phyloP scores from a whole-genome alignment of 495 filamentous ascomycete species.

The Penicillium nucicola region DNA sequence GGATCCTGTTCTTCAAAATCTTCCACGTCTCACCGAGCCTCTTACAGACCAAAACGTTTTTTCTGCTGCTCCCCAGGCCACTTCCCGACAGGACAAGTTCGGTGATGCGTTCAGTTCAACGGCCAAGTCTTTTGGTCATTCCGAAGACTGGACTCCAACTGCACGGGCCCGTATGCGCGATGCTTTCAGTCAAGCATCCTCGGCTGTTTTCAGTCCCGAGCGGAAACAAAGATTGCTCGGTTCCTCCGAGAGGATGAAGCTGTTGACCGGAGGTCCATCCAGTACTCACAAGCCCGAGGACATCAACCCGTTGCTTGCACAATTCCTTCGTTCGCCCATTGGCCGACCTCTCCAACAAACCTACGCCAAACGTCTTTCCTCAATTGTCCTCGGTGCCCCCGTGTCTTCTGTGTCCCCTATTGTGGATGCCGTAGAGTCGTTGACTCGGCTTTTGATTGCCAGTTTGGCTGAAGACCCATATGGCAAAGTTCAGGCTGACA shows the following conservation, averaged over 20 bases:
- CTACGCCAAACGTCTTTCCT: slow-evolving; percentile 57
- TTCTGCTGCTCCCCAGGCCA: slow-evolving; percentile 42
- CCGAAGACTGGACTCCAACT: slow-evolving; percentile 45
- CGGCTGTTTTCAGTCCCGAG: slow-evolving; percentile 40
- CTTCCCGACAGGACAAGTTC: slow-evolving; percentile 45
- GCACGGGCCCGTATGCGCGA: slow-evolving; percentile 42
- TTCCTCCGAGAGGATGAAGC: slow-evolving; percentile 35
- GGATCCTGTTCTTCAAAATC: slow-evolving; percentile 37
- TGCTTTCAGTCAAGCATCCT: slow-evolving; percentile 41
- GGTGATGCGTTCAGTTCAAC: slow-evolving; percentile 52
- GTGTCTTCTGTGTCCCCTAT: slow-evolving; percentile 62
- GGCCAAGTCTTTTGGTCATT: slow-evolving; percentile 59
- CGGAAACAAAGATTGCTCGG: slow-evolving; percentile 38
- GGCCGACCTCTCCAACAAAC: slow-evolving; percentile 71
- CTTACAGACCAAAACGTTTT: slow-evolving; percentile 61
- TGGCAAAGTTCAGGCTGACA: slow-evolving; percentile 78
- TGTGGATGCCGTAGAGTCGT: slow-evolving; percentile 65
- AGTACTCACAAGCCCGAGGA: slow-evolving; percentile 34
- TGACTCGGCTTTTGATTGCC: slow-evolving; percentile 65
- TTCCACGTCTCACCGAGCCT: slow-evolving; percentile 51
- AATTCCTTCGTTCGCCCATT: slow-evolving; percentile 45
- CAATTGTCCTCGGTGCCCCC: slow-evolving; percentile 66
- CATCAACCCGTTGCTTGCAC: slow-evolving; percentile 34
- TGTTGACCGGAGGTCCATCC: slow-evolving; percentile 33
- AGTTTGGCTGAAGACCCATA: slow-evolving; percentile 82